Percentiles rank a stretch among this genome's conserved stretches.
Conservation (phyloP, 495 filamentous ascomycete genomes). For the Annulohypoxylon moriforme region DNA sequence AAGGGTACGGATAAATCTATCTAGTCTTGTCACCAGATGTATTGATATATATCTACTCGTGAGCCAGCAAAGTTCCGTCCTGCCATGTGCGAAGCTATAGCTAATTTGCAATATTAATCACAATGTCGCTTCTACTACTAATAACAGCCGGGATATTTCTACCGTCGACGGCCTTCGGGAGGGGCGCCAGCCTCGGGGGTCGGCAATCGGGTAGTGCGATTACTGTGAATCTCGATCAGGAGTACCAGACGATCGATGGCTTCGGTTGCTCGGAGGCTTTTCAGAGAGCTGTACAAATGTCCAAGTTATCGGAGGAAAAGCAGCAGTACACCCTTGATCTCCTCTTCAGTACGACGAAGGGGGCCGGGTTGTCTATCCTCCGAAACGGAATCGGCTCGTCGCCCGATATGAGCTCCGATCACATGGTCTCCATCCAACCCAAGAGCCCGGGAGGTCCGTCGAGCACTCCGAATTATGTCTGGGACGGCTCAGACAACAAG, state of each 20-base stretch:
- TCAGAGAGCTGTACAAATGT: slow-evolving; percentile 56
- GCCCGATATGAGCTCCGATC: slow-evolving; percentile 50
- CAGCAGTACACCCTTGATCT: slow-evolving; percentile 57
- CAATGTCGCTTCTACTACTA: slow-evolving; percentile 16
- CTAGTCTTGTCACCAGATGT: not conserved
- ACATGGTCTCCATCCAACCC: slow-evolving; percentile 60
- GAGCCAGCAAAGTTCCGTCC: not conserved
- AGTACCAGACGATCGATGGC: slow-evolving; percentile 61
- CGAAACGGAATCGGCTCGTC: slow-evolving; percentile 67
- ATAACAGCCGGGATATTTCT: slow-evolving; percentile 1
- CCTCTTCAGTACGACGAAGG: slow-evolving; percentile 59
- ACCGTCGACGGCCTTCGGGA: slow-evolving; percentile 19
- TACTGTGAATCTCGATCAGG: slow-evolving; percentile 53
- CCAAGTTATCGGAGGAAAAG: slow-evolving; percentile 44
- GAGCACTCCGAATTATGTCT: slow-evolving; percentile 52
- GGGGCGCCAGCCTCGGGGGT: slow-evolving; percentile 5
- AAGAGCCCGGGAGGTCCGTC: slow-evolving; percentile 54
- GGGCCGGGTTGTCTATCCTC: slow-evolving; percentile 64
- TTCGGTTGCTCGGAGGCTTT: slow-evolving; percentile 66
- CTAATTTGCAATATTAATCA: not conserved
- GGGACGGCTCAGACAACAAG: slow-evolving; percentile 59
- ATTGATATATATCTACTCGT: not conserved
- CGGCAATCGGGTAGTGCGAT: slow-evolving; percentile 44
- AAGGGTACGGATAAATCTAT: slow-evolving; percentile 25
- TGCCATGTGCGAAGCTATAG: not conserved